Conservation (phyloP, 2,329 filamentous ascomycete species). For the Elsinoe batatas region DNA sequence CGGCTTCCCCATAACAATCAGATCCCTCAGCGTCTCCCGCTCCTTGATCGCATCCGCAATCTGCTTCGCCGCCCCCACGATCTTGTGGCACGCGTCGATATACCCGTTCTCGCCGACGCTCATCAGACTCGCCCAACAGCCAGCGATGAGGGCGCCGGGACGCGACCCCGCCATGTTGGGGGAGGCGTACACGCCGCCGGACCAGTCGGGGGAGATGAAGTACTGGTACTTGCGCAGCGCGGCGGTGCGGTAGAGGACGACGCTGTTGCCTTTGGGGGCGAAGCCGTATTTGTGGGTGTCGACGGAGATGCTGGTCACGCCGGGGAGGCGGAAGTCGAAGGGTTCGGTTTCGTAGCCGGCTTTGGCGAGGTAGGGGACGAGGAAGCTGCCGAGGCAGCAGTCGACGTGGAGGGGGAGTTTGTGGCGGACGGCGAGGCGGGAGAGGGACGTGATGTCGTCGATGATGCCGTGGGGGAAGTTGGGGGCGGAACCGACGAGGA, state of each 20-base stretch:
- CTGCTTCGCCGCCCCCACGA: constrained; percentile 77
- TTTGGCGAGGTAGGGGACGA: constrained; percentile 81
- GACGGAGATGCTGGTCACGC: constrained; percentile 89
- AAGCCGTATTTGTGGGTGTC: constrained; percentile 99
- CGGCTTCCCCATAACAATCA: constrained; percentile 73
- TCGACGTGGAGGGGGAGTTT: constrained; percentile 88
- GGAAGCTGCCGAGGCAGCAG: constrained; percentile 92
- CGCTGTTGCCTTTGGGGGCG: constrained; percentile 93
- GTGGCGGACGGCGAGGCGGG: constrained; percentile 67
- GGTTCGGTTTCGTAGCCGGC: constrained; percentile 83
- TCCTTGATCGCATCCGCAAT: constrained; percentile 65
- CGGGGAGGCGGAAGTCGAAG: constrained; percentile 89
- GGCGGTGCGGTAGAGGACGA: constrained; percentile 76
- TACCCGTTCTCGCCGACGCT: constrained; percentile 80
- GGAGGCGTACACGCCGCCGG: constrained; percentile 89
- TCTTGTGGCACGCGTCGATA: constrained; percentile 73
- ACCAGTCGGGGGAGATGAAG: constrained; percentile 91
- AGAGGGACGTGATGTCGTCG: constrained; percentile 81
- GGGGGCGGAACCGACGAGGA: constrained; percentile 88
- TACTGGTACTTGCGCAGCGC: constrained; percentile 82
- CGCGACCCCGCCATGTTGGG: constrained; percentile 85
- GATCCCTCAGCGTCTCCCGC: constrained; percentile 60
- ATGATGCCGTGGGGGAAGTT: constrained; percentile 99
- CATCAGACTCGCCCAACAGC: constrained; percentile 91
- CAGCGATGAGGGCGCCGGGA: constrained; percentile 87